Conservation (phyloP, 305 asterid genomes). For the Fraxinus floribunda region DNA sequence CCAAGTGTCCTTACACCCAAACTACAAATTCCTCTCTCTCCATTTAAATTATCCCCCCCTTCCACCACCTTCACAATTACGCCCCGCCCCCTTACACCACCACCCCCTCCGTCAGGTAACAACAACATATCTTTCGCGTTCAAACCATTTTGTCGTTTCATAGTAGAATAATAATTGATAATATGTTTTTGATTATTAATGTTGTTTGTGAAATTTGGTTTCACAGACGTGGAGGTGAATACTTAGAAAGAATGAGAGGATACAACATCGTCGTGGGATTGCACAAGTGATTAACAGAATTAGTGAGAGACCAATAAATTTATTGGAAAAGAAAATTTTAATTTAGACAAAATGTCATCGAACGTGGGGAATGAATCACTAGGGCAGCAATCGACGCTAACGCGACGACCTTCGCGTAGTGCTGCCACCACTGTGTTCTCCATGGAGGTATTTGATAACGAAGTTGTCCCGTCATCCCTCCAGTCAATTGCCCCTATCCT, state of each 20-base stretch:
- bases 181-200: neutral
- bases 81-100: neutral
- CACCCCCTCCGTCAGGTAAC: neutral
- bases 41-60: neutral
- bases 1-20: neutral
- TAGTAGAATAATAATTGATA: neutral
- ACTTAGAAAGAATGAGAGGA: slow-evolving; percentile 13
- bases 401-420: slow-evolving; percentile 84
- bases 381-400: slow-evolving; percentile 50
- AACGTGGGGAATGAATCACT: slow-evolving; percentile 33
- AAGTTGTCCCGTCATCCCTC: slow-evolving; percentile 96
- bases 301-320: neutral
- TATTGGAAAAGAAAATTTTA: neutral
- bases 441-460: slow-evolving; percentile 92
- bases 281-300: neutral
- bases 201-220: neutral
- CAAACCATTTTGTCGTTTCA: neutral
- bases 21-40: neutral
- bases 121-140: neutral
- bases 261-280: neutral
- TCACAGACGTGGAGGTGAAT: neutral
- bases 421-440: slow-evolving; percentile 86
- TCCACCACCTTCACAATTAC: neutral
- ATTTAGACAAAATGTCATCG: slow-evolving; percentile 39
- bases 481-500: slow-evolving; percentile 91